Percentiles rank a stretch among this genome's conserved stretches.
These are phyloP conservation scores for Bonia amplexicaulis DNA, from an alignment of 176 grass and related monocot genomes.

Conservation along the genomic window DNA sequence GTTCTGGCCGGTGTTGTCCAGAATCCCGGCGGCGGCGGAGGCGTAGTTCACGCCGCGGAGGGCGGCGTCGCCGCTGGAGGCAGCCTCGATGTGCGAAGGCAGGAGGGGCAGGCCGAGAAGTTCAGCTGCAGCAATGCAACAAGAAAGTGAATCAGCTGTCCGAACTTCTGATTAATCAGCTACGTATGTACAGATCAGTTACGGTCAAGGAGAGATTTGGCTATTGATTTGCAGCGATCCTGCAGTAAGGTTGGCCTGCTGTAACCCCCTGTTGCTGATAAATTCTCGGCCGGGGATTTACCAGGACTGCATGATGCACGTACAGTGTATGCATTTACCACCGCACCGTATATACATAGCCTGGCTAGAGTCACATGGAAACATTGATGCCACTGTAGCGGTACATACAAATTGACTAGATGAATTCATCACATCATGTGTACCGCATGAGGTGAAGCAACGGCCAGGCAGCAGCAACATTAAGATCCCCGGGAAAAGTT, in stretches of 20 bases:
- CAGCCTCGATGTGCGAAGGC: conserved; percentile 49
- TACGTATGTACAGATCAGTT: neutral
- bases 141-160: neutral
- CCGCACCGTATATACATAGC: neutral
- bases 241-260: neutral
- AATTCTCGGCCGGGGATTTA: neutral
- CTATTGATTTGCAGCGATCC: neutral
- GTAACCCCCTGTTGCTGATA: neutral
- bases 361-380: conserved; percentile 38
- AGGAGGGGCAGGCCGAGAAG: conserved; percentile 79
- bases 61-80: conserved; percentile 40
- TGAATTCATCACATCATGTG: conserved; percentile 30
- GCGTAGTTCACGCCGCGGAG: conserved; percentile 94
- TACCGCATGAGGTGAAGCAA: conserved; percentile 14
- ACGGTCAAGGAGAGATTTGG: conserved; percentile 5
- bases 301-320: neutral
- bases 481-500: conserved; percentile 13
- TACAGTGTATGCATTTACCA: neutral
- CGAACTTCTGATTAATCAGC: neutral
- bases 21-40: conserved; percentile 78
- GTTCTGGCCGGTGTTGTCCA: conserved; percentile 87
- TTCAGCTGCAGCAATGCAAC: conserved; percentile 45
- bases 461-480: neutral
- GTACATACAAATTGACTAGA: neutral
- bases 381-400: conserved; percentile 28